Conservation (phyloP, 768 basidiomycete species). For the Grammothele lineata region DNA sequence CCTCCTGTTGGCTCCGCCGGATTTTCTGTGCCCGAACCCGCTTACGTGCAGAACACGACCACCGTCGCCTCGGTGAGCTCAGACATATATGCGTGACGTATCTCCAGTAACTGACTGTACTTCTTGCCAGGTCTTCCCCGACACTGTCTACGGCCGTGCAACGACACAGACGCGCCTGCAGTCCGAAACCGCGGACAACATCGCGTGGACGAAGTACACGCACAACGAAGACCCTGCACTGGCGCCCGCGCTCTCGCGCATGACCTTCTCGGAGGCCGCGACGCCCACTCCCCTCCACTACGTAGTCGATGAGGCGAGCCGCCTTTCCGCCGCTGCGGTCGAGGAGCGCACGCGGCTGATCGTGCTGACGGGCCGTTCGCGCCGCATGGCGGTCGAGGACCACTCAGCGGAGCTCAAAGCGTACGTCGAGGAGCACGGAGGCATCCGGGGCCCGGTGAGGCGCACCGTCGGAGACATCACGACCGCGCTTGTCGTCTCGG, state of each 20-base stretch:
- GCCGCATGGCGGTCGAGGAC: conserved; percentile 67
- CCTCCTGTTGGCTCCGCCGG: too few relatives aligned
- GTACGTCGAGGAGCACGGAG: conserved; percentile 53
- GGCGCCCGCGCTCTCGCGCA: conserved; percentile 43
- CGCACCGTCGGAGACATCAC: conserved; percentile 87
- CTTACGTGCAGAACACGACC: conserved; percentile 20
- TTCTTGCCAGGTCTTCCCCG: conserved; percentile 38
- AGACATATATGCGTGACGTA: too few relatives aligned
- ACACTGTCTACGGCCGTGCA: conserved; percentile 65
- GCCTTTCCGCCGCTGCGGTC: conserved; percentile 8
- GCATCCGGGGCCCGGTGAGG: conserved; percentile 57
- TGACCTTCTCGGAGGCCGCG: conserved; percentile 55
- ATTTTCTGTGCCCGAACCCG: too few relatives aligned
- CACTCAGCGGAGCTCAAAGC: conserved; percentile 68
- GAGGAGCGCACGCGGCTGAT: conserved; percentile 41
- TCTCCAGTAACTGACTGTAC: too few relatives aligned
- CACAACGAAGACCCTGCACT: conserved; percentile 21
- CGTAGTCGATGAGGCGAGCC: conserved; percentile 31
- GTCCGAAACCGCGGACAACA: conserved; percentile 81
- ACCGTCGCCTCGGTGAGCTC: conserved; percentile 48
- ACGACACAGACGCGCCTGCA: conserved; percentile 65
- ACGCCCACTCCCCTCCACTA: conserved; percentile 58
- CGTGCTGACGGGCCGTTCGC: conserved; percentile 69
- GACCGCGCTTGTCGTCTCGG: conserved; percentile 65
- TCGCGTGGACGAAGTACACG: conserved; percentile 67